Evolutionary conservation across 345 rosid genomes (phyloP).

Genomic region (Lepidium aucheri): DNA sequence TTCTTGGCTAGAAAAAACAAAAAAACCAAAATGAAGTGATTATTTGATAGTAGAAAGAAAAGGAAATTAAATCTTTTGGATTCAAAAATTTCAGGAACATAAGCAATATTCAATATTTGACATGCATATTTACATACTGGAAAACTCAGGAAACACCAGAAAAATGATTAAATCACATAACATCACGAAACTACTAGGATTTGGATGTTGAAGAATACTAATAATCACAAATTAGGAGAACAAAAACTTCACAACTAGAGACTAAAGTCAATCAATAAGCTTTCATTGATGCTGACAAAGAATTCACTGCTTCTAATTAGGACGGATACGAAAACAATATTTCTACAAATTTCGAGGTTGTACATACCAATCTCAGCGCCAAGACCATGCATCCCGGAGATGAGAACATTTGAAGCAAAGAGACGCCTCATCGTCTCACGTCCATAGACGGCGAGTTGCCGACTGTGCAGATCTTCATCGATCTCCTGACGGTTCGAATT

Average conservation of each 20-base stretch:
- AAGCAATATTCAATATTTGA: neutral
- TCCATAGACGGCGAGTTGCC: constrained; percentile 99
- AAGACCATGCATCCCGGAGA: constrained; percentile 92
- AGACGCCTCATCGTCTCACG: constrained; percentile 97
- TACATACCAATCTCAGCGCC: constrained; percentile 89
- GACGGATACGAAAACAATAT: neutral
- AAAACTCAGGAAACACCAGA: neutral
- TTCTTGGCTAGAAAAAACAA: constrained; percentile 67
- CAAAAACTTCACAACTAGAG: neutral
- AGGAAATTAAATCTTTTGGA: neutral
- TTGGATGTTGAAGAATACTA: neutral
- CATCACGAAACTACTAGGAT: neutral
- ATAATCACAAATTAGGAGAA: neutral
- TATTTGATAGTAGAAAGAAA: neutral
- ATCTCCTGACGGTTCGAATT: constrained; percentile 62
- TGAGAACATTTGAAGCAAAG: constrained; percentile 79
- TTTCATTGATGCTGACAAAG: neutral
- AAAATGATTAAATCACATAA: neutral
- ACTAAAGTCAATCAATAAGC: neutral
- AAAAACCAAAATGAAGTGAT: neutral
- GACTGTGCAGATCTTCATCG: constrained; percentile 96
- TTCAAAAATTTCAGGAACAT: neutral
- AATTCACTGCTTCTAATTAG: neutral
- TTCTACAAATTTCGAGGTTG: neutral
- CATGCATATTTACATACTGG: neutral